Percentiles rank a stretch among this genome's conserved stretches.
Conservation (phyloP, 768 basidiomycete genomes). For the Amanita exitialis region DNA sequence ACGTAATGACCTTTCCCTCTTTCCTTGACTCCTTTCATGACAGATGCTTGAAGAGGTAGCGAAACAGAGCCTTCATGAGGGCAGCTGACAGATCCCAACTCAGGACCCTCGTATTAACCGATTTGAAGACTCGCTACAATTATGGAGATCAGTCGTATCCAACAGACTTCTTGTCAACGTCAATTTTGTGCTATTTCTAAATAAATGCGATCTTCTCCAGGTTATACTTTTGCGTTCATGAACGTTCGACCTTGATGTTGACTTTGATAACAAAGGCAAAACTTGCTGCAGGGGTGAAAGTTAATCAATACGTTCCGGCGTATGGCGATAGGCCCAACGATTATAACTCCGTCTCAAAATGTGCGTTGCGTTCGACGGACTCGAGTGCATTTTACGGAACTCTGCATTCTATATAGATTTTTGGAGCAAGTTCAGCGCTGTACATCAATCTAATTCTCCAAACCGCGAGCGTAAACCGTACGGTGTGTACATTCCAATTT, state of each 20-base stretch:
- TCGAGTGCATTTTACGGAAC: slow-evolving; percentile 2
- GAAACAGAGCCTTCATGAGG: neutral
- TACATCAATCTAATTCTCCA: slow-evolving; percentile 59
- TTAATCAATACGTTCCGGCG: slow-evolving; percentile 57
- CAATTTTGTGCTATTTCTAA: slow-evolving; percentile 73
- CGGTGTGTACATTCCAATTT: slow-evolving; percentile 31
- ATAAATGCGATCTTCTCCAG: slow-evolving; percentile 72
- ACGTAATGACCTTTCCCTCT: slow-evolving; percentile 5
- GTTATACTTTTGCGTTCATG: slow-evolving; percentile 21
- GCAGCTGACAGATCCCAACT: neutral
- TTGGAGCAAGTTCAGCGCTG: slow-evolving; percentile 56
- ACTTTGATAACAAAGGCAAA: slow-evolving; percentile 39
- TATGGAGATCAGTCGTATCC: slow-evolving; percentile 67
- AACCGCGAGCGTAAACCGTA: slow-evolving; percentile 67
- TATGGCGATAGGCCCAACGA: slow-evolving; percentile 76
- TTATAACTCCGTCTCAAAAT: slow-evolving; percentile 65
- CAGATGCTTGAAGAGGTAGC: slow-evolving; percentile 60
- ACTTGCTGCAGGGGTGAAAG: slow-evolving; percentile 63
- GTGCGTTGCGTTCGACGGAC: slow-evolving; percentile 28
- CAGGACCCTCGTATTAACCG: slow-evolving; percentile 71
- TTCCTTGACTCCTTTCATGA: slow-evolving; percentile 2
- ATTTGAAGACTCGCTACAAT: slow-evolving; percentile 65
- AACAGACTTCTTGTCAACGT: slow-evolving; percentile 67
- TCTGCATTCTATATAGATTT: slow-evolving; percentile 39
- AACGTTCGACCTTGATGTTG: neutral